Evolutionary conservation across 345 rosid genomes (phyloP), one percentile per base, ranked within the genome.

Genomic region (Zanthoxylum bungeanum): DNA sequence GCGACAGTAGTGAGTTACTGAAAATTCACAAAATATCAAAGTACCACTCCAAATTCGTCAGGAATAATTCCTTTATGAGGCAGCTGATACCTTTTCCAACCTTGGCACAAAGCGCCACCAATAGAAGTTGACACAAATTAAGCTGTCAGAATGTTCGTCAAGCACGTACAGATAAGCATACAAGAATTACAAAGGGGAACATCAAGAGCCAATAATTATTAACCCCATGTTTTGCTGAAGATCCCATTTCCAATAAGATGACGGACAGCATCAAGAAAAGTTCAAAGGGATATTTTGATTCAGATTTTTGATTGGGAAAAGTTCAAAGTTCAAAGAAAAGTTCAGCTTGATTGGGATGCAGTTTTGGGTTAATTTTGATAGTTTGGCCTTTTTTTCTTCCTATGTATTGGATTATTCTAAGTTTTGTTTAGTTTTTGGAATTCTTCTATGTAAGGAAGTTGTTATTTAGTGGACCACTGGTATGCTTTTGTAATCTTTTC

Each of bases 31-130:
- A 25, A 62, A 27, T 30, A 57, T 17, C 25, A 55, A 47, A 49
- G 73, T 78, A 94, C 97, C 97, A 92, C 97, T 81, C 98, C 97
- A 79, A 94, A 89, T 80, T 94, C 98, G 72, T 94, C 97, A 40
- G 97, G 97, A 79, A 94, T 92, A 68, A 94, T 84, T 71, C 97
- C 98, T 78, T 84, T 92, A 78, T 92, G 95, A 27, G 97, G 97
- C 70, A 94, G 95, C 82, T 92, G 92, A 81, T 87, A 92, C 64
- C 85, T 83, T 87, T 89, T 40, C 97, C 98, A 83, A 94, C 81
- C 87, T 86, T 94, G 68, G 98, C 98, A 58, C 97, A 93, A 80
- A 94, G 92, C 56, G 97, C 93, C 56, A 94, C 97, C 98, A 92
- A 75, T 31, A 64, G 51, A 74, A 71, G 44, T 33, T 22, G 53